A percentile compares a stretch with the other conserved stretches of the same genome.
Conservation (phyloP, 345 rosid species). For the Gossypium mustelinum region DNA sequence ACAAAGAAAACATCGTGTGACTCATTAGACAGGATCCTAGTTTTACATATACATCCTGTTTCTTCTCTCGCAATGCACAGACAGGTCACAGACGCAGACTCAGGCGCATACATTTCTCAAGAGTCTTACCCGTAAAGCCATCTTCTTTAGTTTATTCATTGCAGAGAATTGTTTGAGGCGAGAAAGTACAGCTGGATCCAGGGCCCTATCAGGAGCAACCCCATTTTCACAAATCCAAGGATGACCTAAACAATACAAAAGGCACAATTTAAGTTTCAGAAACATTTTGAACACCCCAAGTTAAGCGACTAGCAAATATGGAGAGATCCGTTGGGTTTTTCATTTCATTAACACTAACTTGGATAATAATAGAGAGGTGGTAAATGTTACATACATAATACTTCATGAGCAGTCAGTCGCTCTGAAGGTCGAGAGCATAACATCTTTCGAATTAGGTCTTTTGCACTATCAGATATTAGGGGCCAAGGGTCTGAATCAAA, state of each 20-base stretch:
- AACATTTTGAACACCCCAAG: not conserved
- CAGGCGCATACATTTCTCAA: not conserved
- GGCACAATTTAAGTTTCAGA: slow-evolving; percentile 6
- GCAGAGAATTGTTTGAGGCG: slow-evolving; percentile 97
- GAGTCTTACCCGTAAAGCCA: slow-evolving; percentile 85
- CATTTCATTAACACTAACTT: slow-evolving; percentile 2
- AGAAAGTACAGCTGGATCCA: slow-evolving; percentile 96
- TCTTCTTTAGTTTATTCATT: slow-evolving; percentile 96
- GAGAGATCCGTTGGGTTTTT: not conserved
- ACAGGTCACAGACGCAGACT: not conserved
- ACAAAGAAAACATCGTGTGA: not conserved
- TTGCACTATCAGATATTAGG: slow-evolving; percentile 80
- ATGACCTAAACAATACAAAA: slow-evolving; percentile 52
- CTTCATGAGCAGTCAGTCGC: slow-evolving; percentile 94
- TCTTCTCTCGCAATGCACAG: not conserved
- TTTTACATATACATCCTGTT: not conserved
- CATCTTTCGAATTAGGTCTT: slow-evolving; percentile 84
- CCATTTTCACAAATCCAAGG: slow-evolving; percentile 99
- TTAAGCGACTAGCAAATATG: not conserved
- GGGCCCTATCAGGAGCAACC: slow-evolving; percentile 94
- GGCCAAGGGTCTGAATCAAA: slow-evolving; percentile 99
- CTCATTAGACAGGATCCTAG: not conserved
- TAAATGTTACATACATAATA: slow-evolving; percentile 79
- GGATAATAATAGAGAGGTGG: slow-evolving; percentile 6
- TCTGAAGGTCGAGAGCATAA: slow-evolving; percentile 72